A percentile compares a stretch with the other conserved stretches of the same genome.
Evolutionary conservation across 2,329 filamentous ascomycete species (phyloP).

Genomic region (Malbranchea zuffiana): DNA sequence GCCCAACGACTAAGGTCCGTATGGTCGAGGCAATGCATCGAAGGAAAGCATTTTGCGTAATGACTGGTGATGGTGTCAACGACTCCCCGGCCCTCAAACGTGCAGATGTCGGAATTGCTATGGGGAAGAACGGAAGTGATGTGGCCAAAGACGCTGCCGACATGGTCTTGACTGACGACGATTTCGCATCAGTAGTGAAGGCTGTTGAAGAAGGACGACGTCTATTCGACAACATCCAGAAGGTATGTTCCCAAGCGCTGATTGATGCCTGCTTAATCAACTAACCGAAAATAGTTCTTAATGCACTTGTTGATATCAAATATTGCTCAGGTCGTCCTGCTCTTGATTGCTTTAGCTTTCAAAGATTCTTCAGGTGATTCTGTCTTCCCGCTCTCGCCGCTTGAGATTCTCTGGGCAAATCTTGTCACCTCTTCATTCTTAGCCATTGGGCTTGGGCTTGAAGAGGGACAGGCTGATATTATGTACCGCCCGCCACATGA

Average conservation of each 20-base stretch:
- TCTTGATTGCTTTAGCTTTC: slow-evolving; percentile 71
- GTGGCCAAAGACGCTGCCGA: slow-evolving; percentile 63
- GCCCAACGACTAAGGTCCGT: slow-evolving; percentile 55
- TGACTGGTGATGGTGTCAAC: slow-evolving; percentile 74
- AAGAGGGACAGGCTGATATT: slow-evolving; percentile 61
- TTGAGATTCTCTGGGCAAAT: slow-evolving; percentile 87
- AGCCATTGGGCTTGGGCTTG: slow-evolving; percentile 74
- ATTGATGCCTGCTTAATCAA: slow-evolving; percentile 1
- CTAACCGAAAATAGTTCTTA: slow-evolving; percentile 48
- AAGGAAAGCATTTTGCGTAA: slow-evolving; percentile 59
- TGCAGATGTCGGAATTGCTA: slow-evolving; percentile 71
- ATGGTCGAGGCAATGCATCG: slow-evolving; percentile 53
- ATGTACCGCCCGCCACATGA: slow-evolving; percentile 71
- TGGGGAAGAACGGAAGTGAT: slow-evolving; percentile 64
- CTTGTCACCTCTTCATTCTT: slow-evolving; percentile 80
- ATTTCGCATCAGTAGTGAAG: slow-evolving; percentile 69
- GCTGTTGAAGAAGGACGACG: slow-evolving; percentile 68
- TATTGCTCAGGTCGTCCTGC: slow-evolving; percentile 69
- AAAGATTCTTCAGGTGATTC: slow-evolving; percentile 59
- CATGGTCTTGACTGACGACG: slow-evolving; percentile 48
- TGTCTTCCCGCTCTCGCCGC: slow-evolving; percentile 72
- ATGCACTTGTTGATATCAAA: slow-evolving; percentile 70
- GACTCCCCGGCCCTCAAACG: slow-evolving; percentile 63
- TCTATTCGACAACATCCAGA: slow-evolving; percentile 74
- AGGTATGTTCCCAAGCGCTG: slow-evolving; percentile 12